These are phyloP conservation scores for Dactylellina haptotyla DNA, from an alignment of 2,329 filamentous ascomycete genomes.

Conservation along the genomic window DNA sequence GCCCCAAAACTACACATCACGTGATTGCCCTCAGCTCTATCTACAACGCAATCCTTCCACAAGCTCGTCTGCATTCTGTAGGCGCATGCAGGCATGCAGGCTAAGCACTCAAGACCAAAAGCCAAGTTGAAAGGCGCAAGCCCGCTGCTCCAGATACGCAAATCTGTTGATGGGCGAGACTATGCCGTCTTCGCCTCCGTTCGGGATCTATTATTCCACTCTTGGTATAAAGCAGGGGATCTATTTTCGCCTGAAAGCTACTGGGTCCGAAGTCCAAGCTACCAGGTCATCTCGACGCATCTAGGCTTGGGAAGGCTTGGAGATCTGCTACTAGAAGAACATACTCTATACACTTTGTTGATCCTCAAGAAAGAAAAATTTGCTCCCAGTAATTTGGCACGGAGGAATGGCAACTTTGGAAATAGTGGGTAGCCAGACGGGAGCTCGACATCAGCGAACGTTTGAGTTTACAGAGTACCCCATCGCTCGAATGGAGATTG, in stretches of 20 bases:
- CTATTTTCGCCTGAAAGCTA: slow-evolving; percentile 6
- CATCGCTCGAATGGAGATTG: slow-evolving; percentile 13
- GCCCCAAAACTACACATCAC: slow-evolving; percentile 14
- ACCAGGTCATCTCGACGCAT: slow-evolving; percentile 12
- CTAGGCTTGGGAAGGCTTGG: slow-evolving; percentile 13
- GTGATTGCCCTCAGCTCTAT: neutral
- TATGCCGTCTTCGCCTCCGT: slow-evolving; percentile 45
- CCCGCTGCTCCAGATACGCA: slow-evolving; percentile 24
- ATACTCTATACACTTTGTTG: neutral
- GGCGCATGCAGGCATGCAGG: slow-evolving; percentile 3
- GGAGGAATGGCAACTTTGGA: slow-evolving; percentile 26
- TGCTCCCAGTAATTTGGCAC: neutral
- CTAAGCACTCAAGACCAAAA: slow-evolving; percentile 44
- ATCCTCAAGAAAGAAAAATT: neutral
- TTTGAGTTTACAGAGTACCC: slow-evolving; percentile 13
- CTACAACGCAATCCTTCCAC: slow-evolving; percentile 4
- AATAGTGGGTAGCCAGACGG: neutral
- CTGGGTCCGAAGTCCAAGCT: slow-evolving; percentile 2
- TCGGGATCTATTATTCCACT: slow-evolving; percentile 41
- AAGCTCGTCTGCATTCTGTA: too few relatives aligned
- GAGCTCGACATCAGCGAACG: slow-evolving; percentile 2
- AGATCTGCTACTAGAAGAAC: neutral
- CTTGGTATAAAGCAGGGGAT: slow-evolving; percentile 13
- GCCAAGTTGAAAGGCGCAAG: slow-evolving; percentile 21
- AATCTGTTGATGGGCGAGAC: slow-evolving; percentile 46